These are phyloP conservation scores for Alliaria petiolata DNA, from an alignment of 345 rosid species.

Conservation along the genomic window DNA sequence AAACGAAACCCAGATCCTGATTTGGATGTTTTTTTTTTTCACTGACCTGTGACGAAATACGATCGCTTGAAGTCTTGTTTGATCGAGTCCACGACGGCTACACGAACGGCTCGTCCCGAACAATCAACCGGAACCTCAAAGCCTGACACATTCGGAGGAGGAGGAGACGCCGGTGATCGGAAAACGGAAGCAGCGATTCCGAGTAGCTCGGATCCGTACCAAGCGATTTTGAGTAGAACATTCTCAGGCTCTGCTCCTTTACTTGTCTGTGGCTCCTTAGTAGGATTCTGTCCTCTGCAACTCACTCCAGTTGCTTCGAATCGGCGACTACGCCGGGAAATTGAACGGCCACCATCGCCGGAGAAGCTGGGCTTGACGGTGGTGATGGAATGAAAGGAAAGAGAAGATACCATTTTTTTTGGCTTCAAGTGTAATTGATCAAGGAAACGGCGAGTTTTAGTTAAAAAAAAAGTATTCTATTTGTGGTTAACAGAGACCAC, in stretches of 20 bases:
- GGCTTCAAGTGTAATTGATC: not conserved
- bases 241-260: slow-evolving; percentile 54
- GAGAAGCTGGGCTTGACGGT: slow-evolving; percentile 20
- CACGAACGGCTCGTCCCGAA: slow-evolving; percentile 55
- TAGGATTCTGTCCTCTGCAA: slow-evolving; percentile 33
- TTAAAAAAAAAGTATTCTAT: not conserved
- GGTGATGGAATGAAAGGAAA: slow-evolving; percentile 33
- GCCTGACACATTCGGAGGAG: not conserved
- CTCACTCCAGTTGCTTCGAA: not conserved
- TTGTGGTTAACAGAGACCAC: slow-evolving; percentile 19
- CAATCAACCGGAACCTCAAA: slow-evolving; percentile 41
- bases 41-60: slow-evolving; percentile 80
- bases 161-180: slow-evolving; percentile 39
- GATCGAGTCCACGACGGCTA: slow-evolving; percentile 51
- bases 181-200: slow-evolving; percentile 83
- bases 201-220: slow-evolving; percentile 93
- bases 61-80: slow-evolving; percentile 73
- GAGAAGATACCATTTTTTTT: slow-evolving; percentile 43
- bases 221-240: slow-evolving; percentile 73
- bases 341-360: not conserved
- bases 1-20: not conserved
- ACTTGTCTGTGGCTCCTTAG: slow-evolving; percentile 32
- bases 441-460: not conserved
- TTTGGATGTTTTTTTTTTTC: not conserved
- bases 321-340: slow-evolving; percentile 4